phyloP scores from a whole-genome alignment of 495 filamentous ascomycete genomes.

The Penicillium canariense region DNA sequence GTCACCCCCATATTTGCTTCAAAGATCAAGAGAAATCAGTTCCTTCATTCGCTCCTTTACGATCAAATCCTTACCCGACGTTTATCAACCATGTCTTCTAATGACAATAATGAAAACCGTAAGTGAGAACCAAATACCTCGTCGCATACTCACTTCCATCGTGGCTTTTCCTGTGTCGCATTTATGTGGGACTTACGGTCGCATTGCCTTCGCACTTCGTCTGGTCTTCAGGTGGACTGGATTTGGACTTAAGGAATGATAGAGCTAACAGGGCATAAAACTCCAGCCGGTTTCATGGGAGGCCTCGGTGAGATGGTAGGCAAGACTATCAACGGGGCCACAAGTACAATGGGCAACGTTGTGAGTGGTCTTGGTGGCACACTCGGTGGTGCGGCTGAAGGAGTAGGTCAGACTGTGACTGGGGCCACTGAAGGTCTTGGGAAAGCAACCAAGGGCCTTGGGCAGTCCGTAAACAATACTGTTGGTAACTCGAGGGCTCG shows the following conservation, averaged over 20 bases:
- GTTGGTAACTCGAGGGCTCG: not conserved
- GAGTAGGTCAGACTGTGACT: conserved; percentile 23
- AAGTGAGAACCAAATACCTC: not conserved
- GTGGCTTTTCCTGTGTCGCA: not conserved
- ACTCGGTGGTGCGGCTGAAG: conserved; percentile 14
- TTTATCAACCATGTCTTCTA: not conserved
- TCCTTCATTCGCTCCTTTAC: not conserved
- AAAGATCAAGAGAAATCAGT: not conserved
- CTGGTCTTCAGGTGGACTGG: not conserved
- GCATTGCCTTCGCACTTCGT: not conserved
- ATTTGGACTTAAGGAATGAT: too few relatives aligned
- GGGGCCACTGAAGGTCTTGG: conserved; percentile 22
- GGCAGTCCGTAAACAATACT: conserved; percentile 15
- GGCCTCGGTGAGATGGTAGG: conserved; percentile 19
- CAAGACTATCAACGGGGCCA: conserved; percentile 20
- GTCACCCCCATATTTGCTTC: not conserved
- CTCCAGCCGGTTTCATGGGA: conserved; percentile 15
- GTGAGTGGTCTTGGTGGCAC: conserved; percentile 21
- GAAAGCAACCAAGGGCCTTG: conserved; percentile 21
- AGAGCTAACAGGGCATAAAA: not conserved
- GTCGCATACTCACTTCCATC: not conserved
- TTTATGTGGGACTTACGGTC: not conserved
- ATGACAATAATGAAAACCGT: not conserved
- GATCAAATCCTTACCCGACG: not conserved
- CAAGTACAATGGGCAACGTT: conserved; percentile 18